Evolutionary conservation across 1,284 basidiomycete genomes (phyloP).

Genomic region (Rugosomyces carneus): DNA sequence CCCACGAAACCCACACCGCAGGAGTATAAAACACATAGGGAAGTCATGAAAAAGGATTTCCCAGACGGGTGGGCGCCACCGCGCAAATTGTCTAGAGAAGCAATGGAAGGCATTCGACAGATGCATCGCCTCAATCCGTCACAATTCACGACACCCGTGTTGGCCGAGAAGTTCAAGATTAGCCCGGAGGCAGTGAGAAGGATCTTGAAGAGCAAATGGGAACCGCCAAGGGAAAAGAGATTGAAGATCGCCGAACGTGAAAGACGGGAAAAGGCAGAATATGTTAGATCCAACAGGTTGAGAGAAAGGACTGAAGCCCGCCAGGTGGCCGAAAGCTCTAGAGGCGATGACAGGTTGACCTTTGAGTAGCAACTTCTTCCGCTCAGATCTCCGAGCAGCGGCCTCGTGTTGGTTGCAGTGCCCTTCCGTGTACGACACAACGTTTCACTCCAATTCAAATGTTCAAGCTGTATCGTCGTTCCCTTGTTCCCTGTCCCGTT

Average conservation of each 20-base stretch:
- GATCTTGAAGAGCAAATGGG: slow-evolving; percentile 80
- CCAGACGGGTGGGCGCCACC: slow-evolving; percentile 83
- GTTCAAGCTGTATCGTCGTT: too few relatives aligned
- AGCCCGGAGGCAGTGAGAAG: slow-evolving; percentile 83
- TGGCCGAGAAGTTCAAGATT: slow-evolving; percentile 78
- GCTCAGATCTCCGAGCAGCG: slow-evolving; percentile 5
- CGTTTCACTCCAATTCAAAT: not conserved
- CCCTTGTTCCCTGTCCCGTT: too few relatives aligned
- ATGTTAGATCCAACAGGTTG: slow-evolving; percentile 29
- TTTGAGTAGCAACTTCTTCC: slow-evolving; percentile 28
- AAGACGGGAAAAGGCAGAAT: slow-evolving; percentile 42
- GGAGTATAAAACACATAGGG: slow-evolving; percentile 50
- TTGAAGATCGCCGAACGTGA: slow-evolving; percentile 52
- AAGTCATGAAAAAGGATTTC: slow-evolving; percentile 53
- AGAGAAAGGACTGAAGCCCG: slow-evolving; percentile 39
- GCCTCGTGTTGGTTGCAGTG: slow-evolving; percentile 12
- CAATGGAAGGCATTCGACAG: slow-evolving; percentile 80
- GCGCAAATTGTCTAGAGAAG: slow-evolving; percentile 82
- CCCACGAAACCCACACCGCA: slow-evolving; percentile 43
- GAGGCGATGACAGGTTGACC: slow-evolving; percentile 32
- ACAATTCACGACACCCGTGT: slow-evolving; percentile 62
- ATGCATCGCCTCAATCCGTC: slow-evolving; percentile 68
- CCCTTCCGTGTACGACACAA: slow-evolving; percentile 2
- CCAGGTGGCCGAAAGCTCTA: slow-evolving; percentile 22
- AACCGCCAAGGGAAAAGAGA: slow-evolving; percentile 54